Evolutionary conservation across 495 filamentous ascomycete species (phyloP), one percentile per base, ranked within the genome.

Genomic region (Schizothecium vesticola): DNA sequence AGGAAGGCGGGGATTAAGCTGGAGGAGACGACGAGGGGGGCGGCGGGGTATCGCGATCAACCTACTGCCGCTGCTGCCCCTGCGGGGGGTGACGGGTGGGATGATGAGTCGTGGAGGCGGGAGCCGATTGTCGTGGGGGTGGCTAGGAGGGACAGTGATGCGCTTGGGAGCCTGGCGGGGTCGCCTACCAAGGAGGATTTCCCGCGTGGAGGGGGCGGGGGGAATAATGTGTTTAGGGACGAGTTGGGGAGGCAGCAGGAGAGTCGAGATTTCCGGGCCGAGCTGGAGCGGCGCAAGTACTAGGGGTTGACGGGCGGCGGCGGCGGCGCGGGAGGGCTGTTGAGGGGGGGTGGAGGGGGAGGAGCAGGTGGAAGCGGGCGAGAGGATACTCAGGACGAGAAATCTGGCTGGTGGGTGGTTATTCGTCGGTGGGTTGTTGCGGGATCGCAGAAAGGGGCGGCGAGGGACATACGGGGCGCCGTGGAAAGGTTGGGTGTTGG

Each of bases 151-250:
- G 79, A 79, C 59, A 80, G 77, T 62, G 78, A 80, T 59, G 77
- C 77, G 1, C 71, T 81, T 21, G 78, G 76, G 51, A 81, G 78
- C 57, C 60, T 81, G 31, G 79, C 75, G 2, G 78, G 76, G n/a
- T 77, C 76, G 22, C 77, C 79, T 11, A 76, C 73, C 28, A 70
- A 75, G 33, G 76, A 77, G 19, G 64, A 71, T 13, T 78, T 80
- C 28, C 28, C 28, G 0, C 28, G 28, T 0, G 33, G 33, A 13
- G 33, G 13, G 6, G 33, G 33, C 71, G 74, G 65, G 21, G 64
- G 63, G 10, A 60, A 58, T 2, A 80, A 80, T 61, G 36, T 73
- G 21, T 81, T 81, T 69, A 70, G 77, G 6, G 74, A 77, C 6
- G 79, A 81, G 63, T 24, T 80, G 36, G 74, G 36, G 43, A 76